Evolutionary conservation across 2,329 filamentous ascomycete genomes (phyloP).

Genomic region (Colletotrichum tabaci): DNA sequence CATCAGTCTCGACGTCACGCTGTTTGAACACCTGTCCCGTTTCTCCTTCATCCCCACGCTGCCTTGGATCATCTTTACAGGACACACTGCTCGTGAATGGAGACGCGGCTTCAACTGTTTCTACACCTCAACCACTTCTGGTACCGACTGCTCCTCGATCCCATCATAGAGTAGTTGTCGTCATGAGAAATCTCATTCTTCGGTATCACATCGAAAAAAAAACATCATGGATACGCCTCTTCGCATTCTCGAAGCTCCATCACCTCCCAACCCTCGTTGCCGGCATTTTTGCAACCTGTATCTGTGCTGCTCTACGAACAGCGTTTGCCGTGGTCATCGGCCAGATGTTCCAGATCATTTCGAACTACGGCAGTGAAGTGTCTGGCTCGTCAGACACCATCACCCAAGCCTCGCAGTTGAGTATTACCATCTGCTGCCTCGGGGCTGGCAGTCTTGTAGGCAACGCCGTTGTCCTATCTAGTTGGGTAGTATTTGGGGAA

Average conservation of each 20-base stretch:
- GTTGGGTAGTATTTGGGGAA: constrained; percentile 87
- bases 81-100: too few relatives aligned
- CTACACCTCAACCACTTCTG: neutral
- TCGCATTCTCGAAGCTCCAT: constrained; percentile 77
- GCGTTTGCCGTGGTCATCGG: constrained; percentile 80
- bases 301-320: constrained; percentile 75
- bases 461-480: constrained; percentile 75
- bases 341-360: constrained; percentile 80
- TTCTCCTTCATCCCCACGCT: neutral
- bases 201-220: neutral
- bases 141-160: neutral
- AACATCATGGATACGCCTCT: constrained; percentile 66
- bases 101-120: neutral
- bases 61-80: neutral
- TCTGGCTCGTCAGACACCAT: constrained; percentile 67
- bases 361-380: constrained; percentile 72
- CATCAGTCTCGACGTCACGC: neutral
- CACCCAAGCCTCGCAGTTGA: constrained; percentile 70
- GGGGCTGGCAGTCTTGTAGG: constrained; percentile 77
- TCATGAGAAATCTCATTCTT: neutral
- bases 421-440: constrained; percentile 73
- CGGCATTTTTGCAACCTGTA: constrained; percentile 69
- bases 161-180: too few relatives aligned
- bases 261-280: constrained; percentile 70
- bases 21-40: neutral